These are phyloP conservation scores for Acanthamoeba royreba DNA, from an alignment of 208 protist species.

Conservation along the genomic window DNA sequence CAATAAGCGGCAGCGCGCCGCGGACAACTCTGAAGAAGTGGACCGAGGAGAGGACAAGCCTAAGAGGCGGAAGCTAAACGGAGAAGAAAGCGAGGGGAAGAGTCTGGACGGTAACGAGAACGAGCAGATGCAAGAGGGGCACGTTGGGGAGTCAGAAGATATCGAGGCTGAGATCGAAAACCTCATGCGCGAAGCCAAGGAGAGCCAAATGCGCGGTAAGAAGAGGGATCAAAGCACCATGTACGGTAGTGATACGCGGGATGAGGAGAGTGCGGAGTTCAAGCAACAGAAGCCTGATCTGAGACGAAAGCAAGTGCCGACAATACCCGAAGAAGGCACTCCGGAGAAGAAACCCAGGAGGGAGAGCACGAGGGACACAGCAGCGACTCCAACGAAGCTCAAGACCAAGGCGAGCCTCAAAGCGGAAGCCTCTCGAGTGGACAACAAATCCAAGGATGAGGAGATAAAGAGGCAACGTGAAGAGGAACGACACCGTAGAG, in stretches of 20 bases:
- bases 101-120: neutral
- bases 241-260: neutral
- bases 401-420: neutral
- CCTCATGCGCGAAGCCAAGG: constrained; percentile 15
- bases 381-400: neutral
- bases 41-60: no score
- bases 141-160: neutral
- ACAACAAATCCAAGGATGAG: neutral
- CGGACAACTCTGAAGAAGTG: no score
- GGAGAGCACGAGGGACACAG: no score
- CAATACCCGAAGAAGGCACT: no score
- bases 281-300: neutral
- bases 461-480: neutral
- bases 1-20: no score
- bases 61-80: no score
- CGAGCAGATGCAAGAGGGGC: neutral
- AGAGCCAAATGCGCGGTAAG: neutral
- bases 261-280: neutral
- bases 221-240: neutral
- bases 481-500: neutral
- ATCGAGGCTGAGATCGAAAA: neutral
- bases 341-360: no score
- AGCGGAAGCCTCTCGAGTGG: no score
- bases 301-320: neutral
- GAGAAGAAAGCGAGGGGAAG: neutral